Percentiles rank a stretch among this genome's conserved stretches.
Evolutionary conservation across 768 basidiomycete species (phyloP).

Genomic region (Lentinula lateritia): DNA sequence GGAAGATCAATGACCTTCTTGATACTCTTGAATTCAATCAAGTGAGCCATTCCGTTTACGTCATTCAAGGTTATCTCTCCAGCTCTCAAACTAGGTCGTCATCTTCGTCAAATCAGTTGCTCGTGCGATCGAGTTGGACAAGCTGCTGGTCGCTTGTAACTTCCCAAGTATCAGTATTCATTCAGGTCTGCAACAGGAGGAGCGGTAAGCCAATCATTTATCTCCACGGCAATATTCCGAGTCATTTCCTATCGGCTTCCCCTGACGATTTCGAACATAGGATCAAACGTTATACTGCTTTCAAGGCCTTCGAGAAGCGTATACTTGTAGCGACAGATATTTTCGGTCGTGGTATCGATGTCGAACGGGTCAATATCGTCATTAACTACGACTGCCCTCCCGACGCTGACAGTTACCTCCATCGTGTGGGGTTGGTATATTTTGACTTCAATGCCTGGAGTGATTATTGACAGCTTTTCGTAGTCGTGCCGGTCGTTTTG

Average conservation of each 20-base stretch:
- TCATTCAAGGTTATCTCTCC: neutral
- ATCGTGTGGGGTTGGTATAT: slow-evolving; percentile 82
- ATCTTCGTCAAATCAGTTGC: slow-evolving; percentile 99
- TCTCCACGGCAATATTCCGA: neutral
- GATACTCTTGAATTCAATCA: slow-evolving; percentile 99
- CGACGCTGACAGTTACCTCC: slow-evolving; percentile 97
- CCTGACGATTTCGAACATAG: slow-evolving; percentile 30
- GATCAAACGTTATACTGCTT: slow-evolving; percentile 92
- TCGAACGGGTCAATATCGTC: slow-evolving; percentile 99
- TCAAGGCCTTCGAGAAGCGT: slow-evolving; percentile 99
- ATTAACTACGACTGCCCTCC: slow-evolving; percentile 98
- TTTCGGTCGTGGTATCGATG: slow-evolving; percentile 98
- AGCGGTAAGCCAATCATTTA: slow-evolving; percentile 60
- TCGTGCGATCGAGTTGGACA: slow-evolving; percentile 94
- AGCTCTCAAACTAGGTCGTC: slow-evolving; percentile 65
- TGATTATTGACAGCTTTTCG: neutral
- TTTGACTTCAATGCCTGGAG: neutral
- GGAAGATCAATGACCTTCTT: slow-evolving; percentile 92
- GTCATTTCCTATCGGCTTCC: neutral
- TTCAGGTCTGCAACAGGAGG: slow-evolving; percentile 90
- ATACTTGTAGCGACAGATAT: slow-evolving; percentile 99
- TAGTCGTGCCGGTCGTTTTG: slow-evolving; percentile 97
- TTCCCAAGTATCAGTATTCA: slow-evolving; percentile 98
- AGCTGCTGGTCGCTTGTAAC: slow-evolving; percentile 92
- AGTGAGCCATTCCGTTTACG: slow-evolving; percentile 34